These are phyloP conservation scores for Paramarasmius palmivorus DNA, from an alignment of 1,284 basidiomycete species.

Conservation along the genomic window DNA sequence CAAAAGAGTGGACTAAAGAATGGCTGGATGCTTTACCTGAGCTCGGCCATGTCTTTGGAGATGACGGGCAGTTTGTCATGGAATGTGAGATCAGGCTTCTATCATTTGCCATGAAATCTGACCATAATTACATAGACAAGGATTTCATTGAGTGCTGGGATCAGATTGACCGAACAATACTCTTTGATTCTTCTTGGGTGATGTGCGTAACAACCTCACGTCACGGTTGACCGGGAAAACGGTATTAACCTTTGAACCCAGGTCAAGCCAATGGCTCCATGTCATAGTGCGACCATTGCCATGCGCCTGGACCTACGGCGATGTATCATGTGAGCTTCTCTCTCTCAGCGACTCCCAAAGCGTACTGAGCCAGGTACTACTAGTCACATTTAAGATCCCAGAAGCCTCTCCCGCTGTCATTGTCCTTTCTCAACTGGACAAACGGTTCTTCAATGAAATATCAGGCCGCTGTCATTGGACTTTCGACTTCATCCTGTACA, in stretches of 20 bases:
- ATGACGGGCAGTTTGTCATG: constrained; percentile 15
- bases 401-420: constrained; percentile 23
- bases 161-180: constrained; percentile 42
- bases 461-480: constrained; percentile 27
- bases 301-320: constrained; percentile 47
- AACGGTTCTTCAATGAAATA: constrained; percentile 27
- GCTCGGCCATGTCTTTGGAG: constrained; percentile 25
- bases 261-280: constrained; percentile 49
- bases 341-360: neutral
- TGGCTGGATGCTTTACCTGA: constrained; percentile 27
- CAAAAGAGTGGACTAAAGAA: constrained; percentile 34
- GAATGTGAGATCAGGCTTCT: neutral
- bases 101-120: neutral
- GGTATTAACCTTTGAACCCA: too few relatives aligned
- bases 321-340: constrained; percentile 47
- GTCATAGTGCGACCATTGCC: constrained; percentile 35
- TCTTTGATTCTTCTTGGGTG: constrained; percentile 50
- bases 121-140: constrained; percentile 31
- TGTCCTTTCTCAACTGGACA: constrained; percentile 26
- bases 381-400: constrained; percentile 34
- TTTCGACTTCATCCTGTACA: constrained; percentile 27
- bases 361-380: neutral
- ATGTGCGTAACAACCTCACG: too few relatives aligned
- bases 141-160: constrained; percentile 51
- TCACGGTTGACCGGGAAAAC: too few relatives aligned